Base-by-base conservation (phyloP, 768 basidiomycete species). In the Lentinula lateritia region DNA sequence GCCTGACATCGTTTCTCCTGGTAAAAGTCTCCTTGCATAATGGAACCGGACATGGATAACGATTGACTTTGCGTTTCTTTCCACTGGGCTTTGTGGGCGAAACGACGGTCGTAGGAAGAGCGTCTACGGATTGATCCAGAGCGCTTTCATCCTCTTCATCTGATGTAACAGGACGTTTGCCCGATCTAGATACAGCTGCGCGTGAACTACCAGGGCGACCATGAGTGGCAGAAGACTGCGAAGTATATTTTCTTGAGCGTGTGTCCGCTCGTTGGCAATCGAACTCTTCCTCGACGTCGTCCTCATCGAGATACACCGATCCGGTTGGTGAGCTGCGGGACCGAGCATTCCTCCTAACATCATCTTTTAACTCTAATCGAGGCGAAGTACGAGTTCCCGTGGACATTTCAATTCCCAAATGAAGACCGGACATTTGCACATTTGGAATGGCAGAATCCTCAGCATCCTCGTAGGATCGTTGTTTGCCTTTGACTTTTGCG, bases 1-100 rank as follows among this genome's bases (percentile, higher is more conserved):
- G 46, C 10, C 48, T 60, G 15, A 65, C 64, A 52, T 65, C 64
- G 41, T 65, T 65, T 20, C 62, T 42, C n/a, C 64, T 32, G 13
- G 64, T 65, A 56, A 65, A 65, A 13, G 64, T 65, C 55, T 65
- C 62, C 38, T 56, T 65, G 54, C 64, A 65, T 35, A 46, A 55
- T 28, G 53, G 58, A 6, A 60, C 64, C 6, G 62, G 43, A 42
- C 64, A 65, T 28, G 62, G 50, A 50, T 59, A 65, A 9, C 64
- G 58, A 18, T 62, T 62, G 6, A 57, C 56, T 50, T 63, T 65
- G 16, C 64, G 64, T 50, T 62, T 63, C 62, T 65, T 65, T 7
- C 54, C 50, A 9, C 54, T 55, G 12, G 56, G 15, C 41, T 50
- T 59, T 35, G 38, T 28, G 20, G 20, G 41, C n/a, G 43, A 36